Conservation (phyloP, 2,329 filamentous ascomycete genomes). For the Sphaerulina populicola region DNA sequence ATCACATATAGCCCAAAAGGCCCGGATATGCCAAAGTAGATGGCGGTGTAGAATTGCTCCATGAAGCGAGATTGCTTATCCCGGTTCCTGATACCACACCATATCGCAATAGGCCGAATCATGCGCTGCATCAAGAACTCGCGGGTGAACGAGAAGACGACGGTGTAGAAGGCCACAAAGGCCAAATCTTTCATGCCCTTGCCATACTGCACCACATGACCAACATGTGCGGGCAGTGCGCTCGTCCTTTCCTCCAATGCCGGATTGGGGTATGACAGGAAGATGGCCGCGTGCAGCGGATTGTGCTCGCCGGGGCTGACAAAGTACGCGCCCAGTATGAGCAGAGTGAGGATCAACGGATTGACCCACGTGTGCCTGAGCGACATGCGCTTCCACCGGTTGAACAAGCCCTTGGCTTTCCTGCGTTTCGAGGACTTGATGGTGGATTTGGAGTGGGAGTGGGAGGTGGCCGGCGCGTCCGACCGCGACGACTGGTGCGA, state of each 20-base stretch:
- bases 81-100: slow-evolving; percentile 59
- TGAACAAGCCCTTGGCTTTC: slow-evolving; percentile 39
- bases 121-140: slow-evolving; percentile 94
- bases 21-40: slow-evolving; percentile 79
- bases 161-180: slow-evolving; percentile 80
- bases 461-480: slow-evolving; percentile 12
- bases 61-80: slow-evolving; percentile 85
- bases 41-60: slow-evolving; percentile 89
- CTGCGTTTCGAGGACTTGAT: slow-evolving; percentile 40
- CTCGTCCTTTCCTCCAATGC: slow-evolving; percentile 29
- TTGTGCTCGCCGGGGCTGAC: slow-evolving; percentile 70
- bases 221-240: slow-evolving; percentile 40
- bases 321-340: slow-evolving; percentile 61
- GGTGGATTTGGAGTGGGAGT: slow-evolving; percentile 6
- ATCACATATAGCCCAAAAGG: slow-evolving; percentile 85
- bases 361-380: slow-evolving; percentile 53
- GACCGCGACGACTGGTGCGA: slow-evolving; percentile 2
- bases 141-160: slow-evolving; percentile 85
- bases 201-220: slow-evolving; percentile 57
- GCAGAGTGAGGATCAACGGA: slow-evolving; percentile 59
- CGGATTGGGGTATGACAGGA: slow-evolving; percentile 72
- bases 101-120: slow-evolving; percentile 65
- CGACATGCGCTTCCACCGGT: slow-evolving; percentile 40
- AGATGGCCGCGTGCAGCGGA: slow-evolving; percentile 70
- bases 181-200: slow-evolving; percentile 82